A percentile compares a stretch with the other conserved stretches of the same genome.
Evolutionary conservation across 176 grass and related monocot genomes (phyloP).

Genomic region (Urochloa ruziziensis): DNA sequence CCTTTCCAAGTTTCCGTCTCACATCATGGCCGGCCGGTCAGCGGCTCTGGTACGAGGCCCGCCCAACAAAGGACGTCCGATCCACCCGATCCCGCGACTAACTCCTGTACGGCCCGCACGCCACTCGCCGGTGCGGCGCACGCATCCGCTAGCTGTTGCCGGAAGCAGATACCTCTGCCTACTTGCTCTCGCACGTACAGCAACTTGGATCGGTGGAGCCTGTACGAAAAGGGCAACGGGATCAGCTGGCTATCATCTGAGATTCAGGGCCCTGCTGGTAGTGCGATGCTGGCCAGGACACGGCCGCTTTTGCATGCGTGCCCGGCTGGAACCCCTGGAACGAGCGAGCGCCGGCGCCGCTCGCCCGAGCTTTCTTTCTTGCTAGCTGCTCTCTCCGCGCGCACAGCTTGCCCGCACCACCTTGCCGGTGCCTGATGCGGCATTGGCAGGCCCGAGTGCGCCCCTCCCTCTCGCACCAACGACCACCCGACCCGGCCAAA

Average conservation of each 20-base stretch:
- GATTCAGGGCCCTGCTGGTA: background rate
- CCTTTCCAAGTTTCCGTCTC: background rate
- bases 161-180: background rate
- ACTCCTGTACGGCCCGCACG: background rate
- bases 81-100: conserved; percentile 1
- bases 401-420: conserved; percentile 22
- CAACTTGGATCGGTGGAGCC: conserved; percentile 7
- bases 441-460: background rate
- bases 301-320: background rate
- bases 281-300: conserved; percentile 32
- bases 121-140: conserved; percentile 18
- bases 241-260: background rate
- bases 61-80: background rate
- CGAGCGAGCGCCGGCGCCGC: background rate
- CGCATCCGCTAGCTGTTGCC: background rate
- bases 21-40: conserved; percentile 10
- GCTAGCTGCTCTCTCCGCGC: too few relatives aligned
- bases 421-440: conserved; percentile 2
- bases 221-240: background rate
- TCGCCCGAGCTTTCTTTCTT: background rate
- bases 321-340: conserved; percentile 8
- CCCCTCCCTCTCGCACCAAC: conserved; percentile 11
- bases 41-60: background rate
- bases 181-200: conserved; percentile 12
- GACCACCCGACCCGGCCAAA: background rate